phyloP scores from a whole-genome alignment of 169 alveolate species.

The Plasmodium vivax region DNA sequence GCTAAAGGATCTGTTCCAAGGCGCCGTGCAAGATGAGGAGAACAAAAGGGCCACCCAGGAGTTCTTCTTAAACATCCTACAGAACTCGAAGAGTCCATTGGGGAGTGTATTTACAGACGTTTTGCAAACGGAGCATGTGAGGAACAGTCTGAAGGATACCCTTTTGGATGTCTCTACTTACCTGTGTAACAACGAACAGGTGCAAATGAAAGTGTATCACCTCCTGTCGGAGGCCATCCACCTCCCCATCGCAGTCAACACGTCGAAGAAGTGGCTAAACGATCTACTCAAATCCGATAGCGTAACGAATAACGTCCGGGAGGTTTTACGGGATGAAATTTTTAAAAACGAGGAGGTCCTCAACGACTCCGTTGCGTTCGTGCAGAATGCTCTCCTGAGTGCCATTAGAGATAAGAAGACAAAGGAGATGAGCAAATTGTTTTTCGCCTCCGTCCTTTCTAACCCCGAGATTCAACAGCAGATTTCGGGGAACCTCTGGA shows the following conservation, averaged over 20 bases:
- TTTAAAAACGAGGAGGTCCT: conserved; percentile 34
- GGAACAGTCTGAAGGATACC: background rate
- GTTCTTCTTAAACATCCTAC: background rate
- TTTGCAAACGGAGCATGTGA: conserved; percentile 17
- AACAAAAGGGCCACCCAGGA: conserved; percentile 7
- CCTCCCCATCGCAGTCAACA: conserved; percentile 2
- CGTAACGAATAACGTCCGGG: conserved; percentile 15
- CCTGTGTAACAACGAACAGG: conserved; percentile 14
- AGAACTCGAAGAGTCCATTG: conserved; percentile 1
- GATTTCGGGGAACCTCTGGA: conserved; percentile 18
- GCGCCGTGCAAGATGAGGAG: background rate
- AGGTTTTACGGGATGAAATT: conserved; percentile 18
- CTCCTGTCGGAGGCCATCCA: conserved; percentile 21
- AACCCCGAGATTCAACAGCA: conserved; percentile 47
- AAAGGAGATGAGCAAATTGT: background rate
- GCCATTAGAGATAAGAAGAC: conserved; percentile 12
- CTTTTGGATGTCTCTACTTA: background rate
- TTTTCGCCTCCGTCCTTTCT: conserved; percentile 12
- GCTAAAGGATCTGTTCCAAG: background rate
- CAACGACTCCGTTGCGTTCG: background rate
- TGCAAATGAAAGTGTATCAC: conserved; percentile 1
- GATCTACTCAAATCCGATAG: conserved; percentile 5
- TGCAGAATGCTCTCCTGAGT: background rate
- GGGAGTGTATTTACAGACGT: conserved; percentile 8
- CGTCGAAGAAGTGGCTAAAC: conserved; percentile 13